Base-by-base conservation (phyloP, 1,139 yeast species). In the Yamadazyma mexicana region DNA sequence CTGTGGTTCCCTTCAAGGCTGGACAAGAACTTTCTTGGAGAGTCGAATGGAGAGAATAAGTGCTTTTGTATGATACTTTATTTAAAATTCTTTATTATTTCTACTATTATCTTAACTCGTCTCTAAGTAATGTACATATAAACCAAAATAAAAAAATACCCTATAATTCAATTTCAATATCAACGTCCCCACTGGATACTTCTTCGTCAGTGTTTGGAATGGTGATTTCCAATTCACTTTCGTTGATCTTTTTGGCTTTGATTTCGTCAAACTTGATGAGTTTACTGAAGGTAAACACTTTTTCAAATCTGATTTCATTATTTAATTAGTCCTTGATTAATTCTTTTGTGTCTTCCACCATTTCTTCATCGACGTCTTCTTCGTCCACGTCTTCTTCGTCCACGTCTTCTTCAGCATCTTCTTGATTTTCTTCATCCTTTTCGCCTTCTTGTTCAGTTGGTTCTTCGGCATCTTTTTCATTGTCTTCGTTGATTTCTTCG, bases 1-100 rank as follows among this genome's bases (percentile, higher is more conserved):
- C 71, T 7, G 89, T 92, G 32, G 92, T 88, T 17, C 98, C 98
- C n/a, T 92, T 92, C 70, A 76, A 73, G 54, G 91, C 96, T 10
- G 96, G 96, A 16, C 81, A 85, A 40, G 75, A 69, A 41, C 70
- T 92, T 37, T 57, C 72, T 27, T 92, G 95, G 89, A 61, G 78
- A n/a, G 77, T 80, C 10, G 85, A 83, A 60, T 91, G 97, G 97
- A 66, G 73, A 50, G 54, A 40, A 17, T 44, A 33, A 35, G 12
- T 20, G 17, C n/a, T n/a, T n/a, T n/a, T n/a, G n/a, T n/a, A n/a
- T n/a, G n/a, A n/a, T n/a, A n/a, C n/a, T n/a, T n/a, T n/a, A n/a
- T n/a, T n/a, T n/a, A n/a, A 5, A 29, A 29, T 5, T 29, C 5
- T 29, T 29, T 17, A 29, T 31, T 10, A 30, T 17, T 18, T 14